Percentiles rank a stretch among this genome's conserved stretches.
These are phyloP conservation scores for Rhodomyrtus psidioides DNA, from an alignment of 441 rosid genomes.

Conservation along the genomic window DNA sequence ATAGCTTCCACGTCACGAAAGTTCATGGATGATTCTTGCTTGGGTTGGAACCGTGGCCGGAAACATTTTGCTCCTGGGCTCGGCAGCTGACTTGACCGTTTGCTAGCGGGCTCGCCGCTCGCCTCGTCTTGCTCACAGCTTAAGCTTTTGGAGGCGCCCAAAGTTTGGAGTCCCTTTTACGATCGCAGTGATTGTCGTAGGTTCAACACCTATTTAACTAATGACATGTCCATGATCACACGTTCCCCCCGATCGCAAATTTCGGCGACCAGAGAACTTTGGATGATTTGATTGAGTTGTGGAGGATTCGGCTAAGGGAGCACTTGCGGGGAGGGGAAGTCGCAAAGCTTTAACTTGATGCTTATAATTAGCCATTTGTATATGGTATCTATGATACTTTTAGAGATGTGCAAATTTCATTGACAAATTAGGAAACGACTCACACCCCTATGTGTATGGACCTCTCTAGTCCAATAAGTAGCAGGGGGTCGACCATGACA, in stretches of 20 bases:
- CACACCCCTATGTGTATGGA: not conserved
- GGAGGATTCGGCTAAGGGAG: not conserved
- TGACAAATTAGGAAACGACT: not conserved
- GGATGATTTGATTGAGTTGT: not conserved
- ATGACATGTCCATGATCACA: not conserved
- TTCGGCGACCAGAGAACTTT: not conserved
- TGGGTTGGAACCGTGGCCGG: slow-evolving; percentile 83
- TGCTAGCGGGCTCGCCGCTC: slow-evolving; percentile 73
- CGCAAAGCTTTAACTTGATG: not conserved
- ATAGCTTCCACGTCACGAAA: slow-evolving; percentile 42
- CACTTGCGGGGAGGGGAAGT: not conserved
- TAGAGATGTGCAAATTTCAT: not conserved
- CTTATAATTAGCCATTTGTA: not conserved
- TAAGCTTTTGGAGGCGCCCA: slow-evolving; percentile 59
- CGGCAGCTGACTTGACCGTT: slow-evolving; percentile 75
- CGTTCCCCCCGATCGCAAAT: not conserved
- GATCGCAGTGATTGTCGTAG: slow-evolving; percentile 45
- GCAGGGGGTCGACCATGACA: fast-evolving
- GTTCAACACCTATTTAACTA: slow-evolving; percentile 33
- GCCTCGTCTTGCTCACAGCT: slow-evolving; percentile 38
- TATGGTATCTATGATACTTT: not conserved
- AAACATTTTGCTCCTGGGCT: slow-evolving; percentile 62
- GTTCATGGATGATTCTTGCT: slow-evolving; percentile 69
- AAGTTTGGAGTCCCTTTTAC: slow-evolving; percentile 76
- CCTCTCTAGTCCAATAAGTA: not conserved